Percentiles rank a stretch among this genome's conserved stretches.
These are phyloP conservation scores for Thamnidium elegans DNA, from an alignment of 192 early-diverging fungal species.

Conservation along the genomic window DNA sequence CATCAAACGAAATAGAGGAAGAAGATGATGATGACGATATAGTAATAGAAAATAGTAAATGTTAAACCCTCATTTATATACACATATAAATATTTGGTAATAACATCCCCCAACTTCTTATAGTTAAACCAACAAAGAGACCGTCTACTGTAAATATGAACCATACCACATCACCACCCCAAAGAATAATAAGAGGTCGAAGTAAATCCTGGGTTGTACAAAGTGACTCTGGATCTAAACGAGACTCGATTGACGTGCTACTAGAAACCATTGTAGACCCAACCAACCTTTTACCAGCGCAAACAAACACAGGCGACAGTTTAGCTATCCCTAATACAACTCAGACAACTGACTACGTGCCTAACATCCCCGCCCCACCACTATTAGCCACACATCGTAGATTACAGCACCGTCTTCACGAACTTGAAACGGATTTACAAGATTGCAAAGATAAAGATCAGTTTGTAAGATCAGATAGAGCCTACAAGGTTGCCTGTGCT, in stretches of 20 bases:
- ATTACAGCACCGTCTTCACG: constrained; percentile 46
- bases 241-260: constrained; percentile 28
- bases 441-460: constrained; percentile 26
- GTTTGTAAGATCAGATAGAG: neutral
- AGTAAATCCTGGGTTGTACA: constrained; percentile 9
- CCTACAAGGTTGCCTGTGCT: constrained; percentile 19
- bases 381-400: constrained; percentile 46
- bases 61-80: too few species aligned
- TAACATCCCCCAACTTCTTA: too few species aligned
- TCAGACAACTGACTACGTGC: constrained; percentile 45
- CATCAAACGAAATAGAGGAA: constrained; percentile 7
- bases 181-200: neutral
- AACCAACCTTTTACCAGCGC: constrained; percentile 45
- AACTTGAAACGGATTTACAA: constrained; percentile 33
- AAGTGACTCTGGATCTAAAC: constrained; percentile 2
- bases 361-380: constrained; percentile 56
- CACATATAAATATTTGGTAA: neutral
- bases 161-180: neutral
- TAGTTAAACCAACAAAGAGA: too few species aligned
- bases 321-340: constrained; percentile 33
- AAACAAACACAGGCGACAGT: constrained; percentile 43
- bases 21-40: constrained; percentile 41
- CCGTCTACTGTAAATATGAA: too few species aligned
- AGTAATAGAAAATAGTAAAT: constrained; percentile 19
- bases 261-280: constrained; percentile 50